Base-by-base conservation (phyloP, 2,329 filamentous ascomycete species). In the Pyricularia sp. region DNA sequence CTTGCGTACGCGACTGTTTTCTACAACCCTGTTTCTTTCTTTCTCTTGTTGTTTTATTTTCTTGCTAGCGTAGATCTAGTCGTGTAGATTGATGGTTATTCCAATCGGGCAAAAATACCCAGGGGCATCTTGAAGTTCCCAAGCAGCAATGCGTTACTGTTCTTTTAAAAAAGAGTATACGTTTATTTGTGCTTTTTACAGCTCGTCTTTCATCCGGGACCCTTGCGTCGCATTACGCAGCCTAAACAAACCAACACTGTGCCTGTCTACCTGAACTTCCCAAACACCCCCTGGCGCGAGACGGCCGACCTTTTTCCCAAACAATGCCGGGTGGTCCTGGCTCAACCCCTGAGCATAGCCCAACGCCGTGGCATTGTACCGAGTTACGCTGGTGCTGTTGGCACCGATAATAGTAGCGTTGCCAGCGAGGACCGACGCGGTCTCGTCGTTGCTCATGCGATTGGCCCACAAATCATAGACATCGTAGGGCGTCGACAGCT, bases 401-500 rank as follows among this genome's bases (percentile, higher is more conserved):
- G 33, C 65, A 20, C 50, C 61, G 70, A 80, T 74, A 42, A 70
- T 68, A 64, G 73, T 74, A 50, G 72, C 73, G 2, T 75, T 78
- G 6, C 76, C 75, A 3, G 76, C 80, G 20, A 86, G 77, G 30
- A 86, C 78, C 0, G 77, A 74, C 28, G 73, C 73, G 1, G 84
- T 83, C 61, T 80, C 79, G 2, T 75, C 78, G 64, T 81, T 76
- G 28, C 74, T 77, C 83, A 88, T 85, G n/a, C 85, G 78, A 70
- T 83, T 81, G 3, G 79, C 83, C 85, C 85, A 87, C 1, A 87
- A 76, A 73, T 87, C 84, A 64, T 81, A 82, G 4, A 87, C 76
- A 70, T 85, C 83, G 83, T 83, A 87, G 0, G 75, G 76, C 71
- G 80, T 74, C 28, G 76, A 73, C 0, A 81, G 74, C 73, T 84